Base-by-base conservation (phyloP, 2,329 filamentous ascomycete genomes). In the Hypoxylon sp. region DNA sequence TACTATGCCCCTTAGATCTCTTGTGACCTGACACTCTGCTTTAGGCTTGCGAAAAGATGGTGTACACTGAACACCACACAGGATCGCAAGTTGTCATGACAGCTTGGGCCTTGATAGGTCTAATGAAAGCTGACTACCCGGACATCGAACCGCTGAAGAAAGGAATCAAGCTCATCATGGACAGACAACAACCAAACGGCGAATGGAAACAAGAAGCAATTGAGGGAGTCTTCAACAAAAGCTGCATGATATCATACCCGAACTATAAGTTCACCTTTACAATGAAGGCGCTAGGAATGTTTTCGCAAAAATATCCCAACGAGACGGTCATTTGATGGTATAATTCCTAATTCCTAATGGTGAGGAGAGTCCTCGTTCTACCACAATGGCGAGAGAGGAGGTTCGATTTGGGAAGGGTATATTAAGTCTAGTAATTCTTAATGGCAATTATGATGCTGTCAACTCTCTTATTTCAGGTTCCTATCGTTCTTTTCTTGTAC, bases 191-290 rank as follows among this genome's bases (percentile, higher is more conserved):
- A 78, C 77, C 83, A 2, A 97, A 97, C 75, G 96, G 96, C 32
- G 94, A 97, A 81, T 99, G 96, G 96, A 77, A 92, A 71, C 94
- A 97, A 77, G 96, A 98, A 79, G 90, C 91, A 0, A 98, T 99
- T 73, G 96, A 99, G 78, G 96, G 96, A 1, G 96, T 99, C 9
- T 99, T 99, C 81, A 99, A 99, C 81, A 97, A 97, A 83, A 96
- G 90, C 74, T 98, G 95, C 84, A 98, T 97, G 93, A 99, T 99
- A 70, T 96, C 93, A 0, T 99, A 99, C 76, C 95, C 95, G 45
- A 99, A 99, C 83, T 99, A 99, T 84, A 99, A 98, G 83, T 96
- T 97, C 78, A 92, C 91, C 63, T 99, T 97, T 80, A 90, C 95
- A 0, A 91, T 98, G 77, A 97, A 96, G 81, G 96, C 96, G 1